Base-by-base conservation (phyloP, 2,329 filamentous ascomycete genomes). In the Alternaria triticina region DNA sequence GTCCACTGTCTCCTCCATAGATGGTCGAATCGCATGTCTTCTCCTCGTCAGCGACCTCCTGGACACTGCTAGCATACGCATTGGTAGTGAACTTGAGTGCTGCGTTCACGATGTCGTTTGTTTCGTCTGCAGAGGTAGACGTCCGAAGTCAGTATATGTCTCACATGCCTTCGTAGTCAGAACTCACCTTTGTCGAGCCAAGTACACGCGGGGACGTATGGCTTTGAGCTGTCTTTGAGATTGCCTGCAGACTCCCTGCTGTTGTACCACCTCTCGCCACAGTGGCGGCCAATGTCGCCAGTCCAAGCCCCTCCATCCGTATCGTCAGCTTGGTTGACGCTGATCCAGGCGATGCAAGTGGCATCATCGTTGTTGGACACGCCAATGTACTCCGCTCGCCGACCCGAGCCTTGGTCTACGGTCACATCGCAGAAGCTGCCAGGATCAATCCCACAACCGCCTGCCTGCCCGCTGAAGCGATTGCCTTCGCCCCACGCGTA, bases 331-430 rank as follows among this genome's bases (percentile, higher is more conserved):
- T 62, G 17, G 27, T 45, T 45, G 7, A 66, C 44, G 22, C 52
- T 55, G 40, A 66, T 64, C 64, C 61, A 66, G 9, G 61, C 17
- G 40, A 66, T 64, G 49, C 61, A 66, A 28, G 25, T 51, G 15
- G 25, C 25, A 30, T 51, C 25, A 30, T 51, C 30, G 25, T 51
- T 51, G 17, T 51, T 51, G 28, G 49, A 51, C 23, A 51, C 49
- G 28, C 23, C 17, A 30, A 51, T 51, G 25, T 51, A 51, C 23
- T 20, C 22, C 12, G 49, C 49, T 27, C 25, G 25, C 30, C 13
- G 13, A 20, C 23, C 49, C 23, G 23, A 15, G 28, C 17, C 25
- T 30, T 51, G 25, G 25, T 51, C 49, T 15, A 51, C 49, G 15
- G 25, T 51, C 13, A 28, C 28, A 20, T 23, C 30, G 25, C 25